These are phyloP conservation scores for Cicer yamashitae DNA, from an alignment of 306 rosid genomes.

Conservation along the genomic window DNA sequence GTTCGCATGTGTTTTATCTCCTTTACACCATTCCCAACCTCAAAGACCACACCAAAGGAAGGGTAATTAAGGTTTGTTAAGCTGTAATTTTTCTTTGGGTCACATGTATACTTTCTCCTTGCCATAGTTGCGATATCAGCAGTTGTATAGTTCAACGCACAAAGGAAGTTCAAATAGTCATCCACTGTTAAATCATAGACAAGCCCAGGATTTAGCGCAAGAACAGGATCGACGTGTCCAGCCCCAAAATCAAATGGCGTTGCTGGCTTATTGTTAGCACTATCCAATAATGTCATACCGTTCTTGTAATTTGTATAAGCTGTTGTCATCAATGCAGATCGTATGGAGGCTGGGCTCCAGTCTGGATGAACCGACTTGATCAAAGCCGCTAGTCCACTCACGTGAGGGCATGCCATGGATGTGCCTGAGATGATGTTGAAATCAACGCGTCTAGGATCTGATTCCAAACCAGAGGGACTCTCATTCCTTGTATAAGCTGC, in stretches of 20 bases:
- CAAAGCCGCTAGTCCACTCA: constrained; percentile 73
- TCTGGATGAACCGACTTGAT: constrained; percentile 70
- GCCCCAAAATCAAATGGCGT: constrained; percentile 76
- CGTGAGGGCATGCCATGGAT: constrained; percentile 94
- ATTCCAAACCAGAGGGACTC: constrained; percentile 49
- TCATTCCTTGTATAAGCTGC: constrained; percentile 63
- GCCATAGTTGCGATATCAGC: constrained; percentile 49
- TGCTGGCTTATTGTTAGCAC: constrained; percentile 56
- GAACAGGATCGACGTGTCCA: constrained; percentile 76
- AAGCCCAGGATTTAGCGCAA: constrained; percentile 78
- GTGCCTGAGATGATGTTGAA: constrained; percentile 86
- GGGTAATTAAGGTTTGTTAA: constrained; percentile 73
- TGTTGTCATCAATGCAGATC: constrained; percentile 86
- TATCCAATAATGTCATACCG: constrained; percentile 53
- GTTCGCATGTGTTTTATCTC: constrained; percentile 56
- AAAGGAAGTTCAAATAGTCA: constrained; percentile 71
- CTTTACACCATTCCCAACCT: neutral
- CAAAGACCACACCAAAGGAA: constrained; percentile 65
- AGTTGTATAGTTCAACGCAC: constrained; percentile 64
- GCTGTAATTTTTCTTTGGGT: constrained; percentile 52
- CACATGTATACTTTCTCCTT: constrained; percentile 57
- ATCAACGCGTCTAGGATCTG: constrained; percentile 68
- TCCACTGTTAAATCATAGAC: constrained; percentile 65
- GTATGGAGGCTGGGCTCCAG: constrained; percentile 80
- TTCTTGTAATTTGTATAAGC: constrained; percentile 64